These are phyloP conservation scores for Apostasia shenzhenica DNA, from an alignment of 106 monocot species.

Conservation along the genomic window DNA sequence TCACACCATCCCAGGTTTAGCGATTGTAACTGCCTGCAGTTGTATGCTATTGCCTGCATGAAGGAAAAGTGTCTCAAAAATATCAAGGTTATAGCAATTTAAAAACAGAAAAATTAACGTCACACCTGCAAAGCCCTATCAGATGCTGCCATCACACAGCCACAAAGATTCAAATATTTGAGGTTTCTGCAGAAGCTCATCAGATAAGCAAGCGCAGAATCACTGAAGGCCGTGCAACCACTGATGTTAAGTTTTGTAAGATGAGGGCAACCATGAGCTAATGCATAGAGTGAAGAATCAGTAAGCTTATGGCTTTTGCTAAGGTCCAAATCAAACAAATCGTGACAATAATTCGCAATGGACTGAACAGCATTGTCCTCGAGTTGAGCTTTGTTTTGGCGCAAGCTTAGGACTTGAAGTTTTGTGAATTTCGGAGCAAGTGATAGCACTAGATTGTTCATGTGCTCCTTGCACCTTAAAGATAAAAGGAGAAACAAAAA, in stretches of 20 bases:
- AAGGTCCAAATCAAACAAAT: conserved; percentile 84
- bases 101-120: neutral
- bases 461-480: conserved; percentile 80
- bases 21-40: conserved; percentile 60
- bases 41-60: conserved; percentile 74
- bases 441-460: conserved; percentile 82
- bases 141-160: conserved; percentile 71
- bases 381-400: conserved; percentile 78
- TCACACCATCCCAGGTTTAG: conserved; percentile 97
- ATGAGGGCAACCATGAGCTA: conserved; percentile 71
- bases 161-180: conserved; percentile 84
- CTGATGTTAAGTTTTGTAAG: conserved; percentile 85
- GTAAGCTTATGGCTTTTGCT: conserved; percentile 73
- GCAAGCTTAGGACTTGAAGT: conserved; percentile 54
- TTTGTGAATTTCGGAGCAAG: conserved; percentile 82
- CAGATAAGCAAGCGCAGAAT: conserved; percentile 64
- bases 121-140: conserved; percentile 85
- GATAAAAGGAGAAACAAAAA: too few relatives aligned
- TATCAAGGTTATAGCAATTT: neutral
- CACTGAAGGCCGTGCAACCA: conserved; percentile 78
- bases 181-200: conserved; percentile 51
- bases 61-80: neutral
- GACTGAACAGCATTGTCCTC: conserved; percentile 70
- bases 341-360: conserved; percentile 73
- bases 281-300: conserved; percentile 69